phyloP scores from a whole-genome alignment of 306 rosid genomes.

The Prinsepia uniflora region DNA sequence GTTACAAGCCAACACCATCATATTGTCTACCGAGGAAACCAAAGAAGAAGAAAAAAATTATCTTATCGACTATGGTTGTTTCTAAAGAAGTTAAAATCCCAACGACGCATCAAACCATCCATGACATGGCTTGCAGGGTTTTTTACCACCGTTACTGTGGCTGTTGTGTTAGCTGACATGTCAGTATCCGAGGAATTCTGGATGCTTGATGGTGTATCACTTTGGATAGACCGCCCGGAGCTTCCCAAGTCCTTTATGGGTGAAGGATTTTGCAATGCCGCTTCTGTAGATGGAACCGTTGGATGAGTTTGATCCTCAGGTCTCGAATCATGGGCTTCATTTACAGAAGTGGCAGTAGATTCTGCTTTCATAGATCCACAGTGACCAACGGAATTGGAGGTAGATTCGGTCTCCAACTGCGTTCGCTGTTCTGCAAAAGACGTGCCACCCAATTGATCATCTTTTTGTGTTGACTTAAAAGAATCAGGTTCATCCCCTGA shows the following conservation, averaged over 20 bases:
- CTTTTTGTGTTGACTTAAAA: slow-evolving; percentile 27
- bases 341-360: slow-evolving; percentile 33
- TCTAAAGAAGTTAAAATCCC: slow-evolving; percentile 83
- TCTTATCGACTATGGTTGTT: slow-evolving; percentile 51
- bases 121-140: slow-evolving; percentile 65
- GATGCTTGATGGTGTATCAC: slow-evolving; percentile 37
- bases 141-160: slow-evolving; percentile 63
- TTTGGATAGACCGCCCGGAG: slow-evolving; percentile 36
- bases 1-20: slow-evolving; percentile 38
- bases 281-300: slow-evolving; percentile 24
- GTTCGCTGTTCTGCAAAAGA: slow-evolving; percentile 29
- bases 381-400: slow-evolving; percentile 32
- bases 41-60: neutral
- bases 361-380: slow-evolving; percentile 33
- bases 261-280: slow-evolving; percentile 25
- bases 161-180: slow-evolving; percentile 81
- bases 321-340: slow-evolving; percentile 29
- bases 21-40: slow-evolving; percentile 5
- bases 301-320: slow-evolving; percentile 28
- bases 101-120: slow-evolving; percentile 76
- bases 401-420: slow-evolving; percentile 30
- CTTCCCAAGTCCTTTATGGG: slow-evolving; percentile 37
- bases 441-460: slow-evolving; percentile 21
- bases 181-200: slow-evolving; percentile 59
- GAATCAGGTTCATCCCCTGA: too few relatives aligned